These are phyloP conservation scores for Cenchrus purpureus DNA, from an alignment of 176 grass and related monocot species.

Conservation along the genomic window DNA sequence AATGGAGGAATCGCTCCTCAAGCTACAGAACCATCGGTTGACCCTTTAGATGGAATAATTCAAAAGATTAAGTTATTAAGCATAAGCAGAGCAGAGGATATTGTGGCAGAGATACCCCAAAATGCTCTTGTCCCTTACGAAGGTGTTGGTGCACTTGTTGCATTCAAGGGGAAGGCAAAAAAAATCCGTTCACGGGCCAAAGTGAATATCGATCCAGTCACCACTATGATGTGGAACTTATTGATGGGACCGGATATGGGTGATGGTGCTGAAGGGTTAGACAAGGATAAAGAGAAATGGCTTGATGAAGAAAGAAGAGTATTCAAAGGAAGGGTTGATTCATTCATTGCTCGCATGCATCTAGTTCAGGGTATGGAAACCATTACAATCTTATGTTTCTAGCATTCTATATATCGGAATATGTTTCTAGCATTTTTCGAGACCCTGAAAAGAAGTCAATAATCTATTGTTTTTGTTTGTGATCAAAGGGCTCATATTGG, in stretches of 20 bases:
- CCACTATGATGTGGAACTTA: conserved; percentile 80
- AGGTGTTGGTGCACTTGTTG: conserved; percentile 60
- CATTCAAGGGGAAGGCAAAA: conserved; percentile 57
- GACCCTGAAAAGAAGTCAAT: not conserved
- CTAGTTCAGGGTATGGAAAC: conserved; percentile 86
- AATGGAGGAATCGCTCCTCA: conserved; percentile 28
- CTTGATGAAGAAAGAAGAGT: conserved; percentile 83
- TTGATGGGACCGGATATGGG: conserved; percentile 67
- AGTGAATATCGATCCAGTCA: conserved; percentile 77
- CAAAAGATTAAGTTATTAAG: conserved; percentile 60
- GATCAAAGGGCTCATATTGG: not conserved
- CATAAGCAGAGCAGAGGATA: conserved; percentile 30
- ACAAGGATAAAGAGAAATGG: conserved; percentile 70
- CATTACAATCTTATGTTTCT: conserved; percentile 31
- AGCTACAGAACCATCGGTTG: conserved; percentile 25
- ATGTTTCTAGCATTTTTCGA: not conserved
- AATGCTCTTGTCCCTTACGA: conserved; percentile 60
- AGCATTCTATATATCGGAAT: not conserved
- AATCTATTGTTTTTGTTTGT: not conserved
- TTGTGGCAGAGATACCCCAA: conserved; percentile 29
- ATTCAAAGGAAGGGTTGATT: conserved; percentile 77
- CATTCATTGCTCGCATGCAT: conserved; percentile 96
- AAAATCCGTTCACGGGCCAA: conserved; percentile 60
- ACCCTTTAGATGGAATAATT: conserved; percentile 60
- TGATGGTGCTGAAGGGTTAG: conserved; percentile 51